Evolutionary conservation across 371 early-diverging fungal genomes (phyloP), one percentile per base, ranked within the genome.

Genomic region (Mortierella sp.): DNA sequence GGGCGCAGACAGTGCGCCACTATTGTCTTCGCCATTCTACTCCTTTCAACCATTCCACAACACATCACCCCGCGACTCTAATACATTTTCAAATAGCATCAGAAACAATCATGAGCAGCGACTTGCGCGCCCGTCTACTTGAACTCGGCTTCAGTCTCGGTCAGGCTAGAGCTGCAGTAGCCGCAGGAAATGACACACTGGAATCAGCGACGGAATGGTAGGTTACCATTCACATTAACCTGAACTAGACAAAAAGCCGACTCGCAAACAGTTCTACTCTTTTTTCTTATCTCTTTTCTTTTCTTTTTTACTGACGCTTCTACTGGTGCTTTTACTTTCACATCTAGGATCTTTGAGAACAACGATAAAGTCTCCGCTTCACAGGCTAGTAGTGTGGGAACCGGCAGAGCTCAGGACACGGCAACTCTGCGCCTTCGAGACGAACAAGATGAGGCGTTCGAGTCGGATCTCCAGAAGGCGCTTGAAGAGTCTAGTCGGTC

Each of bases 81-180:
- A n/a, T 28, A n/a, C 58, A 57, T 24, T 24, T 24, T 24, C 8
- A 41, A 24, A 57, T 33, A 10, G 24, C 40, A 47, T 15, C 10
- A 32, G 28, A 38, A 21, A 28, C 40, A 53, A 22, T 0, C 36
- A 73, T 66, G 67, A 73, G 33, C 63, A 78, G 79, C 52, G 79
- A 78, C 65, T 22, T 78, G 28, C 79, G 79, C n/a, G 79, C 74
- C 15, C 58, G 43, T 33, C 59, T 80, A 16, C 75, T 80, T 16
- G 65, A 75, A 0, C 69, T 74, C 15, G 81, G 81, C 28, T 71
- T 80, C 72, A 74, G 43, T 45, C 81, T 80, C 65, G 60, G 47
- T 9, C 81, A 80, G 41, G 81, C 81, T 15, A 74, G 81, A 61
- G 81, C 81, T 19, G 81, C 81, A 64, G 68, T 80, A 15, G 81